These are phyloP conservation scores for Cyberlindnera veronae DNA, from an alignment of 805 yeast genomes.

Conservation along the genomic window DNA sequence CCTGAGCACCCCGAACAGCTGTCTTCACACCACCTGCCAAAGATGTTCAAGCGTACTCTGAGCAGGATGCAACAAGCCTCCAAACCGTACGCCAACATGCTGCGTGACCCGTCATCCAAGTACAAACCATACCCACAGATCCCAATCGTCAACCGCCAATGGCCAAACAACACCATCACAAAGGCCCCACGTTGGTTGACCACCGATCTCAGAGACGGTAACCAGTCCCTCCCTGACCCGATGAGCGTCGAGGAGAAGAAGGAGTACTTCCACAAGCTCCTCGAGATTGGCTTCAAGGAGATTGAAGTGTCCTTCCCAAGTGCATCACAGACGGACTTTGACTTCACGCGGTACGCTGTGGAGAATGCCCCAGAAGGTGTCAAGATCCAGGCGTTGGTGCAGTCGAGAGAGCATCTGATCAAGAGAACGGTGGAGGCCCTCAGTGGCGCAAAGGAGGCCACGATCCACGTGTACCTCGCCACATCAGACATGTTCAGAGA, in stretches of 20 bases:
- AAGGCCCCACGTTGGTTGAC: conserved; percentile 81
- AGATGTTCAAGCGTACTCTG: conserved; percentile 26
- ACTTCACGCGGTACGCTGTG: conserved; percentile 75
- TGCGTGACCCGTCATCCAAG: conserved; percentile 64
- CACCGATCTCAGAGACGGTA: conserved; percentile 78
- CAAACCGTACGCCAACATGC: conserved; percentile 47
- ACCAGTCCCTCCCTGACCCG: conserved; percentile 80
- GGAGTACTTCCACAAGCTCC: conserved; percentile 66
- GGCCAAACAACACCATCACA: conserved; percentile 66
- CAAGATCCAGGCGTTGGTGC: conserved; percentile 67
- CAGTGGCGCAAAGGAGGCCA: conserved; percentile 69
- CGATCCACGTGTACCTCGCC: conserved; percentile 70
- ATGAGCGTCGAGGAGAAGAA: conserved; percentile 74
- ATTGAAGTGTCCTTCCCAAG: conserved; percentile 80
- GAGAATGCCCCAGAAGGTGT: conserved; percentile 78
- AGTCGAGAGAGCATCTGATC: conserved; percentile 71
- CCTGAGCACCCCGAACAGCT: too few relatives aligned
- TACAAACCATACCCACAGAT: conserved; percentile 56
- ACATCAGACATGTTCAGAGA: conserved; percentile 74
- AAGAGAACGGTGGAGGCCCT: conserved; percentile 72
- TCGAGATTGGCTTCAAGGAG: conserved; percentile 75
- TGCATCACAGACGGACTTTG: conserved; percentile 80
- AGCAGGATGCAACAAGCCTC: conserved; percentile 26
- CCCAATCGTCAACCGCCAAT: conserved; percentile 56
- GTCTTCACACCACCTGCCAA: too few relatives aligned